Percentiles rank a stretch among this genome's conserved stretches.
phyloP scores from a whole-genome alignment of 345 rosid genomes.

The sweet orange (Citrus sinensis) region DNA sequence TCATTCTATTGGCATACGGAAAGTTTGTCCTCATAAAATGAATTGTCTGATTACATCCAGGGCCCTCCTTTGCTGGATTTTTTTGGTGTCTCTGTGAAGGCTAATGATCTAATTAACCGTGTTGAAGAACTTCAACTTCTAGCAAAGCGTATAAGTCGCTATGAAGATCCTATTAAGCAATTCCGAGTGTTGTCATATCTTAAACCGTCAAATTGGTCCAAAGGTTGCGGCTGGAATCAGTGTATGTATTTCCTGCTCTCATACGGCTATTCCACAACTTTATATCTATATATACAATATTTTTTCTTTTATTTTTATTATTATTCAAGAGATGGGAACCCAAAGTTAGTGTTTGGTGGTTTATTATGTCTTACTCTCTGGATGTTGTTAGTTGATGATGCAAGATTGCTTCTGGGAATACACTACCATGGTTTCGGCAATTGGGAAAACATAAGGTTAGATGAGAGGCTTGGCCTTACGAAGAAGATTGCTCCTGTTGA shows the following conservation, averaged over 20 bases:
- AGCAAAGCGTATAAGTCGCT: slow-evolving; percentile 74
- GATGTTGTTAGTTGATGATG: slow-evolving; percentile 76
- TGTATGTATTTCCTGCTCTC: slow-evolving; percentile 41
- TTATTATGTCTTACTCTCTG: slow-evolving; percentile 9
- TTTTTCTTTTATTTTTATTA: too few relatives aligned
- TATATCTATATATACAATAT: too few relatives aligned
- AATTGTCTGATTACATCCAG: slow-evolving; percentile 32
- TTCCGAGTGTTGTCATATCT: slow-evolving; percentile 81
- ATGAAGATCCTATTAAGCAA: slow-evolving; percentile 80
- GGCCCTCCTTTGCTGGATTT: slow-evolving; percentile 94
- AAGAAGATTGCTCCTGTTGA: slow-evolving; percentile 99
- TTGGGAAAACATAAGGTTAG: slow-evolving; percentile 97
- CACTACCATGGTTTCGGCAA: slow-evolving; percentile 92
- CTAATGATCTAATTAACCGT: slow-evolving; percentile 75
- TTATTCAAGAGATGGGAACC: background rate
- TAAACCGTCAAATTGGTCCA: slow-evolving; percentile 98
- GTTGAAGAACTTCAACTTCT: slow-evolving; percentile 87
- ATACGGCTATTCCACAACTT: background rate
- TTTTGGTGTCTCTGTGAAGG: slow-evolving; percentile 97
- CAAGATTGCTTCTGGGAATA: slow-evolving; percentile 94
- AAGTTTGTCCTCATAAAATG: background rate
- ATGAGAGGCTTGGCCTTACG: slow-evolving; percentile 82
- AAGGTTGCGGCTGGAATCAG: slow-evolving; percentile 99
- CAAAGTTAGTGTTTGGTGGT: background rate
- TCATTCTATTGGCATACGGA: background rate